phyloP scores from a whole-genome alignment of 2,329 filamentous ascomycete species.

The Apiospora sp. region DNA sequence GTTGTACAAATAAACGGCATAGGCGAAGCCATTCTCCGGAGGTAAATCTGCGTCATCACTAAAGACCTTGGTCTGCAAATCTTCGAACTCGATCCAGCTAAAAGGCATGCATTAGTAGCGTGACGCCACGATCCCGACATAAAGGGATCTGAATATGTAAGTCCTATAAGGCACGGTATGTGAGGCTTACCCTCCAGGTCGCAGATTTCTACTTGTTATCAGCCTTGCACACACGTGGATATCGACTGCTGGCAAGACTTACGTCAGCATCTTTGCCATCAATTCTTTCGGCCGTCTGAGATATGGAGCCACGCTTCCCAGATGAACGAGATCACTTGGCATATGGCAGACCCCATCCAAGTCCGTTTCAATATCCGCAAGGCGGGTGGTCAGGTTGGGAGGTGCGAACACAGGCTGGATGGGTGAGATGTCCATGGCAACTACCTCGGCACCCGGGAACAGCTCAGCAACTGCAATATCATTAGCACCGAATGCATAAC shows the following conservation, averaged over 20 bases:
- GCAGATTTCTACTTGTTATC: slow-evolving; percentile 9
- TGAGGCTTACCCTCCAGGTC: slow-evolving; percentile 41
- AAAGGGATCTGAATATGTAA: background rate
- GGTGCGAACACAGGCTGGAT: slow-evolving; percentile 58
- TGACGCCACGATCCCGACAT: background rate
- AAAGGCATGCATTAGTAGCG: slow-evolving; percentile 41
- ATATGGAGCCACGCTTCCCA: slow-evolving; percentile 54
- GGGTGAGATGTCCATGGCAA: slow-evolving; percentile 53
- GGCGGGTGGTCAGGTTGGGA: slow-evolving; percentile 64
- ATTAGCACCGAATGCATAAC: slow-evolving; percentile 15
- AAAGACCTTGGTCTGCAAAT: slow-evolving; percentile 43
- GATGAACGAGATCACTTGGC: slow-evolving; percentile 63
- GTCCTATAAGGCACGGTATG: background rate
- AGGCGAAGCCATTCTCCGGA: slow-evolving; percentile 19
- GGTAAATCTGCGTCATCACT: slow-evolving; percentile 41
- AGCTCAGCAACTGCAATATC: slow-evolving; percentile 51
- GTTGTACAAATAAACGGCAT: slow-evolving; percentile 8
- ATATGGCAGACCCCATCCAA: slow-evolving; percentile 52
- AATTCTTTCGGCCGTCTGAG: slow-evolving; percentile 2
- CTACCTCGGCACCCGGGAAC: slow-evolving; percentile 54
- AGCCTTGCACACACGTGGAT: slow-evolving; percentile 65
- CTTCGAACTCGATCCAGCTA: slow-evolving; percentile 51
- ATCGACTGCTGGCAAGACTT: background rate
- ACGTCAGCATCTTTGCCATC: background rate
- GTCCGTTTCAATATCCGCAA: slow-evolving; percentile 56